Base-by-base conservation (phyloP, 805 yeast species). In the Wickerhamomyces silvicola region DNA sequence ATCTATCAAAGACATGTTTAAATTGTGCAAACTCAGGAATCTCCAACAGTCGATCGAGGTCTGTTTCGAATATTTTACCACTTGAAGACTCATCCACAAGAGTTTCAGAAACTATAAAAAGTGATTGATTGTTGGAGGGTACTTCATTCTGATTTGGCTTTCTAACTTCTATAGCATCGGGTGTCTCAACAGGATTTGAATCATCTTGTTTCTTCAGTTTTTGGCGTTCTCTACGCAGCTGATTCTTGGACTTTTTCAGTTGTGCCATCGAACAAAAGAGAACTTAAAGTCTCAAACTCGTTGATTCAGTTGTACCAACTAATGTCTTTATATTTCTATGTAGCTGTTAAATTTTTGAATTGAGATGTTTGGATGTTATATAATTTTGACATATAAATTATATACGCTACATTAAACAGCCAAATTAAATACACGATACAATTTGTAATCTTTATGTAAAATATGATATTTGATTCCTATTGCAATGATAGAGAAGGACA, bases 1-100 rank as follows among this genome's bases (percentile, higher is more conserved):
- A 67, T 31, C 46, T 48, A 17, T 62, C 59, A 22, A 66, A 47
- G 3, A 66, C 56, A 4, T 42, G 30, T 35, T 52, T 46, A 37
- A 57, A 67, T 24, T 61, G 56, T 7, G 54, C 48, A 31, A 53
- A 57, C 17, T 47, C 43, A 1, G 66, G 62, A 19, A 51, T 54
- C 5, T 52, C 42, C 2, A 54, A 30, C 6, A 43, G 32, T 17
- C 31, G 32, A 25, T 47, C 56, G 17, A 55, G 30, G 12, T 48
- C 56, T 19, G 46, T 38, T 11, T 40, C 51, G 28, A 44, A 43
- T 11, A 37, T 18, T 21, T 24, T 31, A 24, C 44, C 23, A 18
- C 5, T 20, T 7, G 10, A 19, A 11, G 25, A 7, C n/a, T 18
- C 28, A 18, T 31, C n/a, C n/a, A n/a, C n/a, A n/a, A n/a, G n/a